Evolutionary conservation across 495 filamentous ascomycete species (phyloP), one percentile per base, ranked within the genome.

Genomic region (Margaritispora aquatica): DNA sequence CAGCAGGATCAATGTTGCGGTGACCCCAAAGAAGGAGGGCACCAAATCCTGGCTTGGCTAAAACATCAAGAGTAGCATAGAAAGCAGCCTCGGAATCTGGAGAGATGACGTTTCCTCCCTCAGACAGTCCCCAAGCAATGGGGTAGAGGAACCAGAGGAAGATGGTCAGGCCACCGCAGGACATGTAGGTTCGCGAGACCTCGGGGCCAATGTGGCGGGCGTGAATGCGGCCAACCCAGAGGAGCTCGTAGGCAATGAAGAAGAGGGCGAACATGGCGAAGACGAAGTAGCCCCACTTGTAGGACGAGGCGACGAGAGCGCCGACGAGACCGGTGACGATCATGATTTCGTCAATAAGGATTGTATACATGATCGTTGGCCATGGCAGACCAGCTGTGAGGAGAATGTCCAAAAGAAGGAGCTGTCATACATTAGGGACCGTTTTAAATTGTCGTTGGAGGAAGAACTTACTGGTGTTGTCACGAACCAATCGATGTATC

Each of bases 221-320:
- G 55, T 84, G 74, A 44, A 78, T 75, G 54, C 79, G 78, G 0
- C 77, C 80, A 41, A 79, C 75, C 47, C 69, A 75, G 29, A 78
- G 50, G 5, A 86, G 73, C 54, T 78, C 73, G 68, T 78, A 86
- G 31, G 75, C 70, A 51, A 90, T 80, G 62, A 81, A 82, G 54
- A 80, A 68, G 57, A 81, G 80, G 2, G 81, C 78, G 21, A 77
- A 70, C 57, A 77, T 79, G 36, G 80, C 85, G 60, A 90, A 87
- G 24, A 74, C 73, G 68, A 77, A 89, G 69, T 83, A 90, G 0
- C 84, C 86, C 78, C 82, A 86, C 66, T 90, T 90, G 69, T 88
- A 90, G 2, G 55, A 67, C 0, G 77, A 79, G 17, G 60, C 62
- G 1, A 83, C 80, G 7, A 86, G 73, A 15, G 85, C 82, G 34